Base-by-base conservation (phyloP, 2,329 filamentous ascomycete species). In the Neofusicoccum kwambonambiense region DNA sequence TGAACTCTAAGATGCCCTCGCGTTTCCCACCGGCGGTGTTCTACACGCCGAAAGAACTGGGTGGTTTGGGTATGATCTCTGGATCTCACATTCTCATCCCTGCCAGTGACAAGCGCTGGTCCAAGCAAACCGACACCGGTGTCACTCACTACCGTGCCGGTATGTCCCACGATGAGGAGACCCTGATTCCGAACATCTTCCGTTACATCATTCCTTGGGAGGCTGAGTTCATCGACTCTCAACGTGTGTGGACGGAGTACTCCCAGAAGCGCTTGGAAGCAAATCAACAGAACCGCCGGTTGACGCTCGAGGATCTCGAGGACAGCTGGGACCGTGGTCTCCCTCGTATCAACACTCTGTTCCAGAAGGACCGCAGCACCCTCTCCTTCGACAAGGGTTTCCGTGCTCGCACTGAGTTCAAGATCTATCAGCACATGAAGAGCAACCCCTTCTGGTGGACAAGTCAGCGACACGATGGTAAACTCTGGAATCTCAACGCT, bases 401-500 rank as follows among this genome's bases (percentile, higher is more conserved):
- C 89, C 90, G 95, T 70, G 89, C 93, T 13, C 87, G 95, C 62
- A 92, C 94, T 11, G 95, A 99, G 77, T 99, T 99, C 83, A 99
- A 99, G 83, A 89, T 95, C 35, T 99, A 98, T 75, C 94, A 98
- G 77, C 84, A 98, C 67, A 98, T 99, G 94, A 97, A 96, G 87
- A 96, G 90, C 79, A 97, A 98, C 75, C 95, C 95, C 0, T 98
- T 98, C 84, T 97, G 93, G 93, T 99, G 95, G 95, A 99, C 95
- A 3, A 96, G 91, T 72, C 94, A 98, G 78, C 86, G 95, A 44
- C 96, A 99, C 73, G 95, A 99, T 72, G 95, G 95, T 75, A 98
- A 98, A 74, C 79, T 99, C 4, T 99, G 95, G 95, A 97, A 97
- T 69, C 78, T 99, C 62, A 98, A 98, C 69, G 91, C 92, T 1